Evolutionary conservation across 78 protist genomes (phyloP).

Genomic region (Blattamonas nauphoetae): DNA sequence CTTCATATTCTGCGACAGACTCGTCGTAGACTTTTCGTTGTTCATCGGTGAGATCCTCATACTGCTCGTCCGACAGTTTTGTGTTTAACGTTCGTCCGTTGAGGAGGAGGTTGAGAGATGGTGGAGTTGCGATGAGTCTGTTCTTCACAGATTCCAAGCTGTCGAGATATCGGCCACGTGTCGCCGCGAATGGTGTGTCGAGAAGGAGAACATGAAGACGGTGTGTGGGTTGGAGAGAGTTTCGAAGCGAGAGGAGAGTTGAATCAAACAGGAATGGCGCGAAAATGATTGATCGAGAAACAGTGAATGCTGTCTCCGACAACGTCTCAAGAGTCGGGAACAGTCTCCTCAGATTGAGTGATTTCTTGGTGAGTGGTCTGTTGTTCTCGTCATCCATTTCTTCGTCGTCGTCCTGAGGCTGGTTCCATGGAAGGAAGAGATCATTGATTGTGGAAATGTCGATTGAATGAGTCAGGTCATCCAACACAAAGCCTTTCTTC

Average conservation of each 20-base stretch:
- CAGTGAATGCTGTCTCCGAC: too few species aligned
- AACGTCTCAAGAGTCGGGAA: too few species aligned
- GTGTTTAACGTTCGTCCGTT: too few species aligned
- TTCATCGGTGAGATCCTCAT: neutral
- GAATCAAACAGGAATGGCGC: too few species aligned
- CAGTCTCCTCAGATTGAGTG: too few species aligned
- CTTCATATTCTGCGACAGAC: neutral
- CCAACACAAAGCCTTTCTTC: neutral
- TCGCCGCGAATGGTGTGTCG: neutral
- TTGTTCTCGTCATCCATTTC: too few species aligned
- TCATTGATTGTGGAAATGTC: too few species aligned
- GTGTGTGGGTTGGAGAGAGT: neutral
- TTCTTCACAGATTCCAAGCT: neutral
- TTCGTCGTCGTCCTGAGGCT: too few species aligned
- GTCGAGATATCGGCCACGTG: neutral
- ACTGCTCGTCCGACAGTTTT: neutral
- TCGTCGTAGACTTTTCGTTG: slow-evolving; percentile 11
- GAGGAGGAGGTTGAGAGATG: neutral
- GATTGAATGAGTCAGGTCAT: neutral
- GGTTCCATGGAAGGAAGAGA: too few species aligned
- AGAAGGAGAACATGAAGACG: neutral
- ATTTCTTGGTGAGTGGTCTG: too few species aligned
- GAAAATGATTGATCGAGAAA: too few species aligned
- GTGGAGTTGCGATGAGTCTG: neutral
- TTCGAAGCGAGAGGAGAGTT: too few species aligned